Conservation (phyloP, 345 rosid species). For the Lagerstroemia speciosa region DNA sequence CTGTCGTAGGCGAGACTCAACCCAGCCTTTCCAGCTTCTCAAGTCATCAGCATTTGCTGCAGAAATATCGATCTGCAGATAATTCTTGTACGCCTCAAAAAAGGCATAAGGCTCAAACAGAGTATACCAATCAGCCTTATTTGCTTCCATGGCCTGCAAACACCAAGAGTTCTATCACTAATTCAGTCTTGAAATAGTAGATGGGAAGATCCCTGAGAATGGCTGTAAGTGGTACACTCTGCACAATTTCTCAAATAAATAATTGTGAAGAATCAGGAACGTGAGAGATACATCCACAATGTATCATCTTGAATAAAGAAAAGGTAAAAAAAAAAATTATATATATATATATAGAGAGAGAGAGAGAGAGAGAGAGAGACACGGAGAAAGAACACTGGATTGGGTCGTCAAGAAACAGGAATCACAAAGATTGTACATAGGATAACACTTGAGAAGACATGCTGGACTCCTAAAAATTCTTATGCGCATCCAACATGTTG, state of each 20-base stretch:
- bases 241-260: no score
- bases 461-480: background rate
- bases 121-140: slow-evolving; percentile 74
- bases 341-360: no score
- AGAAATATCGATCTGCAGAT: slow-evolving; percentile 71
- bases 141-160: slow-evolving; percentile 80
- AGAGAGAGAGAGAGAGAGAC: no score
- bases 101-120: slow-evolving; percentile 84
- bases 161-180: slow-evolving; percentile 6
- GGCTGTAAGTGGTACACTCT: background rate
- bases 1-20: slow-evolving; percentile 91
- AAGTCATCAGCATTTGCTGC: slow-evolving; percentile 82
- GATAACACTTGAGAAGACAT: background rate
- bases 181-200: background rate
- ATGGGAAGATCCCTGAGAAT: background rate
- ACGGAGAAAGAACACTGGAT: background rate
- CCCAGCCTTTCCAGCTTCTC: slow-evolving; percentile 98
- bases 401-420: background rate
- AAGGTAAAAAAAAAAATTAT: background rate
- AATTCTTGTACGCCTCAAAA: slow-evolving; percentile 88
- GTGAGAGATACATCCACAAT: background rate
- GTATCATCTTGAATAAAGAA: slow-evolving; percentile 1
- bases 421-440: background rate
- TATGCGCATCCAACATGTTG: background rate
- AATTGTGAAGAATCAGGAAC: no score